Evolutionary conservation across 1,284 basidiomycete species (phyloP).

Genomic region (Cryptococcus wingfieldii): DNA sequence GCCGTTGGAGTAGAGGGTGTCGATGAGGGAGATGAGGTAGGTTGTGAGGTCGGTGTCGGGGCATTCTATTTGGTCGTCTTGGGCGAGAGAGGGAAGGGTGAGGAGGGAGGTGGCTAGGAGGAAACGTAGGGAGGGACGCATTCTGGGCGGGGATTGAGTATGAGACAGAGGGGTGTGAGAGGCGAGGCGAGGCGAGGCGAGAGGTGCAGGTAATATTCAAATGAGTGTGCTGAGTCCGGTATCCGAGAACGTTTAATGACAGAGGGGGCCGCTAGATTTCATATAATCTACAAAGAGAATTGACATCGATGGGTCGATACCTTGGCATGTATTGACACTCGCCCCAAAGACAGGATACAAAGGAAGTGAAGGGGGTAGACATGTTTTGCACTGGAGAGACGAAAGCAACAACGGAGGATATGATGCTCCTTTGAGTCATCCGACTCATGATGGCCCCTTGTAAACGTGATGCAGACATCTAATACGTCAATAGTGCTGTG

Average conservation of each 20-base stretch:
- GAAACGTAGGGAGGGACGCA: not conserved
- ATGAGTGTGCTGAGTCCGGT: not conserved
- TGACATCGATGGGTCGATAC: not conserved
- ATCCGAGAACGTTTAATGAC: not conserved
- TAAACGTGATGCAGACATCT: too few species aligned
- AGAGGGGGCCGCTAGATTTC: not conserved
- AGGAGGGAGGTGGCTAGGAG: constrained; percentile 1
- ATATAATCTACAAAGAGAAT: not conserved
- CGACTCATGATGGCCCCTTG: too few species aligned
- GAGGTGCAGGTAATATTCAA: not conserved
- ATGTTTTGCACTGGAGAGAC: too few species aligned
- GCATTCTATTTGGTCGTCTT: constrained; percentile 23
- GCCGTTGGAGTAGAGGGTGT: constrained; percentile 33
- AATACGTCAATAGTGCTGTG: too few species aligned
- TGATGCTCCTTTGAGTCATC: too few species aligned
- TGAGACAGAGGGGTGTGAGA: not conserved
- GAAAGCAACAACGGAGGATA: too few species aligned
- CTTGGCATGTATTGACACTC: too few species aligned
- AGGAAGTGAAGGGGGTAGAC: too few species aligned
- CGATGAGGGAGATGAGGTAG: constrained; percentile 38
- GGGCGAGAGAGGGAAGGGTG: not conserved
- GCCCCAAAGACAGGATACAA: too few species aligned
- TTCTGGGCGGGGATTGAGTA: not conserved
- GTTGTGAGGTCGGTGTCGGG: constrained; percentile 19
- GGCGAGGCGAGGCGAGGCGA: not conserved